A percentile compares a stretch with the other conserved stretches of the same genome.
These are phyloP conservation scores for Trichoderma pleuroti DNA, from an alignment of 2,329 filamentous ascomycete genomes.

Conservation along the genomic window DNA sequence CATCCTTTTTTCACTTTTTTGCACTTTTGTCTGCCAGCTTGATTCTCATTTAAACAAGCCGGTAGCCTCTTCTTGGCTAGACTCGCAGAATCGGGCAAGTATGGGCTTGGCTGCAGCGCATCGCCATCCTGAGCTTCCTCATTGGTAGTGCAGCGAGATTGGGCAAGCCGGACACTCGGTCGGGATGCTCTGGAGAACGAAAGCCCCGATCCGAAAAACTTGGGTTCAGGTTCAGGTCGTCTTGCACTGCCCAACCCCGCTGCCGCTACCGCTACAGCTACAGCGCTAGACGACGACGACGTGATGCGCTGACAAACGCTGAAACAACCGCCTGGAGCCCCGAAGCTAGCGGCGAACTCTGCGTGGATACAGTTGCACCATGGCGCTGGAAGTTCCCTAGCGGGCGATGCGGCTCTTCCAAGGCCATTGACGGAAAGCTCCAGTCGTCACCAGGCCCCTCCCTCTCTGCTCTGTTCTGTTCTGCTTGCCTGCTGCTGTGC, in stretches of 20 bases:
- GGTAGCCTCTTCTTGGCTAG: not conserved
- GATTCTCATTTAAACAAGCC: not conserved
- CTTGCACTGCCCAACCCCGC: not conserved
- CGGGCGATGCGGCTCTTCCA: conserved; percentile 11
- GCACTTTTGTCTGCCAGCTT: not conserved
- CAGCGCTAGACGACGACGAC: not conserved
- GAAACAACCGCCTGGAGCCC: not conserved
- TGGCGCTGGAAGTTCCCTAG: not conserved
- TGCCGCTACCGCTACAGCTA: not conserved
- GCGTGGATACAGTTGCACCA: not conserved
- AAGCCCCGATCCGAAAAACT: not conserved
- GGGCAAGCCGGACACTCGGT: not conserved
- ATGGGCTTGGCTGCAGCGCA: not conserved
- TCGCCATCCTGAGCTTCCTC: not conserved
- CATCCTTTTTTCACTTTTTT: conserved; percentile 18
- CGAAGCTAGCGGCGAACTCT: not conserved
- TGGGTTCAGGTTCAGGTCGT: too few species aligned
- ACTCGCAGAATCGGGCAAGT: not conserved
- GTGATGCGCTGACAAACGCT: conserved; percentile 14
- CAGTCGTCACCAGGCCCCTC: conserved; percentile 5
- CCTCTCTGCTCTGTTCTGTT: not conserved
- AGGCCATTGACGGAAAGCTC: not conserved
- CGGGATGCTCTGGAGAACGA: not conserved
- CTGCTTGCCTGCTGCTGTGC: not conserved
- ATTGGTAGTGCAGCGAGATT: not conserved